Base-by-base conservation (phyloP, 2,329 filamentous ascomycete genomes). In the Stachybotrys elegans region DNA sequence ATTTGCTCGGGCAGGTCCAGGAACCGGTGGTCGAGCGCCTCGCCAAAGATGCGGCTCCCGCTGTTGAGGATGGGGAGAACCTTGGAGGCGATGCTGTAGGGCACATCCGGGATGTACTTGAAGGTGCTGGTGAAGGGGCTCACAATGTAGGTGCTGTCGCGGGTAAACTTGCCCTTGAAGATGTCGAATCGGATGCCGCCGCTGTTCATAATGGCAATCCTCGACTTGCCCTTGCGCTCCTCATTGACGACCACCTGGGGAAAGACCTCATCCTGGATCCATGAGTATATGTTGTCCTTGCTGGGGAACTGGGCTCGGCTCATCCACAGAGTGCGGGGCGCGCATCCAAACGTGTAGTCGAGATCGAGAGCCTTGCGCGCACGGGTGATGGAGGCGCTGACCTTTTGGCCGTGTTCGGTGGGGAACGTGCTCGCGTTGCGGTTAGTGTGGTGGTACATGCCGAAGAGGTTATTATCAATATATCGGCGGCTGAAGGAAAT, bases 101-200 rank as follows among this genome's bases (percentile, higher is more conserved):
- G 88, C 5, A 98, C 86, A 54, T 94, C 81, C 43, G 84, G 82
- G 42, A 96, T 73, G 53, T 83, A 89, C 21, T 76, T 73, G 62
- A 96, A 86, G 2, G 78, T 79, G 63, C 85, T 95, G 2, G 80
- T 81, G 61, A 98, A 98, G 0, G 93, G 93, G 8, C 87, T 94
- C 22, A 97, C 76, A 31, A 92, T 84, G 59, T 82, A 97, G 0
- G 86, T 88, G 4, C 84, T 85, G 61, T 98, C 93, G 31, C 82
- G 81, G 0, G 93, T 97, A 59, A 97, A 97, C 0, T 84, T 73
- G 0, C 93, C 93, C 62, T 92, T 82, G 73, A 96, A 95, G 48
- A 98, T 87, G 62, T 98, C 93, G 63, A 97, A 98, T 36, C 93
- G 86, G 52, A 98, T 82, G 4, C 87, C 88, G 21, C 93, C 93